These are phyloP conservation scores for Dryadomyces quercivorus DNA, from an alignment of 2,329 filamentous ascomycete genomes.

Conservation along the genomic window DNA sequence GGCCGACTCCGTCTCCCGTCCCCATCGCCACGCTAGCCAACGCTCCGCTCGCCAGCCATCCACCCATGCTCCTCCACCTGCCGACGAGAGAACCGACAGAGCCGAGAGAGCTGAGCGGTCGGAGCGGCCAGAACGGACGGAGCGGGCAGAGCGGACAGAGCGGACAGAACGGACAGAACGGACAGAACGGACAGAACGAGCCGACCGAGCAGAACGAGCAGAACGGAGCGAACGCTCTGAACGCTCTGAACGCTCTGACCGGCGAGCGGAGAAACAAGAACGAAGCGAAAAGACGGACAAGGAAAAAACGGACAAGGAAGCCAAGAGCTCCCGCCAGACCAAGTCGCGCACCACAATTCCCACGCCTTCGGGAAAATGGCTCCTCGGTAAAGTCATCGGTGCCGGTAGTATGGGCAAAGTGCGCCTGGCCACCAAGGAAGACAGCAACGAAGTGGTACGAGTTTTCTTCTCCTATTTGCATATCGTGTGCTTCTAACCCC, in stretches of 20 bases:
- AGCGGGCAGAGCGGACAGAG: background rate
- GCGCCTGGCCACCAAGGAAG: slow-evolving; percentile 82
- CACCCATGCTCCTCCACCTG: slow-evolving; percentile 7
- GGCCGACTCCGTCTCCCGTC: slow-evolving; percentile 34
- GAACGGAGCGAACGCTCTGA: too few relatives aligned
- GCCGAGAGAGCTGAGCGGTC: background rate
- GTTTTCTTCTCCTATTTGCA: background rate
- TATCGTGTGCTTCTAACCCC: background rate
- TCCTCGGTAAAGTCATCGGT: slow-evolving; percentile 91
- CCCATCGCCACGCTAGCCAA: slow-evolving; percentile 37
- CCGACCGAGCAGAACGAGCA: background rate
- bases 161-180: background rate
- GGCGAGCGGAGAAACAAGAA: too few relatives aligned
- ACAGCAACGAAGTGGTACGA: slow-evolving; percentile 81
- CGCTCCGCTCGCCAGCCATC: slow-evolving; percentile 19
- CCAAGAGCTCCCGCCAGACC: slow-evolving; percentile 29
- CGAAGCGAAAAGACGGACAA: background rate
- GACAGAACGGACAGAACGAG: background rate
- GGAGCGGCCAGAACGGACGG: background rate
- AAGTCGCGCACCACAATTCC: slow-evolving; percentile 71
- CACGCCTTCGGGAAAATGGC: slow-evolving; percentile 84
- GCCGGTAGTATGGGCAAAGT: slow-evolving; percentile 99
- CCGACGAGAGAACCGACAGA: slow-evolving; percentile 18
- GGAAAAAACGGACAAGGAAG: background rate
- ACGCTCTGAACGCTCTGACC: too few relatives aligned